Base-by-base conservation (phyloP, 495 filamentous ascomycete genomes). In the Aspergillus bertholletiae region DNA sequence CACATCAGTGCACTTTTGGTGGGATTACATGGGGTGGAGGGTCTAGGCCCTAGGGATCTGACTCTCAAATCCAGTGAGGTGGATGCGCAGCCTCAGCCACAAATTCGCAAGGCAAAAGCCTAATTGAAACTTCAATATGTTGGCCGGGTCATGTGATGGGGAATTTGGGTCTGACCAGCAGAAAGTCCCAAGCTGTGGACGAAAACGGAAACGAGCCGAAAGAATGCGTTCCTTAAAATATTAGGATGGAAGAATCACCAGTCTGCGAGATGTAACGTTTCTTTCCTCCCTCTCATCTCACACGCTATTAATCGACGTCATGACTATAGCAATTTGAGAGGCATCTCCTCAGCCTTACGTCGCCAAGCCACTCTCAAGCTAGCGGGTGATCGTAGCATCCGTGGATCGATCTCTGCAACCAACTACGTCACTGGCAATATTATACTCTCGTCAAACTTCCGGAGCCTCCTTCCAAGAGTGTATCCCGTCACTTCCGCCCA, bases 371-470 rank as follows among this genome's bases (percentile, higher is more conserved):
- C 4, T 44, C 35, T 32, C 26, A 45, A 44, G 47, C 37, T 44
- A 17, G 8, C 44, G 49, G n/a, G 21, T 35, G 21, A 41, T 51
- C 35, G 35, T 26, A 9, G 32, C 32, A 58, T 57, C 56, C 58
- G 48, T 39, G 53, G 58, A 51, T 54, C 51, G 27, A 12, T n/a
- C 47, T 53, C 55, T 59, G 58, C 53, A 64, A 64, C 61, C 40
- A 51, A 61, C 59, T 58, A 65, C 59, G 59, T 65, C 62, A 65
- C 52, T n/a, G 57, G 51, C 46, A 47, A 52, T 47, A 40, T 27
- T 34, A 52, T 45, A 40, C 20, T 50, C 46, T 58, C 49, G 45
- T 51, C 49, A 68, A 68, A 57, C 66, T 70, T 71, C 68, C 63
- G 66, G 58, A 51, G 60, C 20, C 54, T 61, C 62, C 65, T 61